Evolutionary conservation across 2,329 filamentous ascomycete species (phyloP), one percentile per base, ranked within the genome.

Genomic region (Anisogramma anomala): DNA sequence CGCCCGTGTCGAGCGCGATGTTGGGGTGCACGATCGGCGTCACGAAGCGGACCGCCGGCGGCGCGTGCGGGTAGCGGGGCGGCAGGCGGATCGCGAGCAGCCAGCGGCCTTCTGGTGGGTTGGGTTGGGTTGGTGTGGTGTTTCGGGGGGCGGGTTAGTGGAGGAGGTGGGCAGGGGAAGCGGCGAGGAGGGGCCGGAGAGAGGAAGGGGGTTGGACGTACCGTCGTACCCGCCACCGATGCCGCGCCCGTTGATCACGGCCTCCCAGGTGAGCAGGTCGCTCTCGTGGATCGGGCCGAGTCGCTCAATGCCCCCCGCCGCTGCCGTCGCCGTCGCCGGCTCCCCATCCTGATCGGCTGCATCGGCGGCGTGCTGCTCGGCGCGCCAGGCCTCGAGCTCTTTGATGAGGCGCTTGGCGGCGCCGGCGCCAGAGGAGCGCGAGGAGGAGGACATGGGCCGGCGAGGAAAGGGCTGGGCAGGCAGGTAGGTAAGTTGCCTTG

Each of bases 1-100:
- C 88, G 52, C 91, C 91, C 2, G 77, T 87, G 51, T 71, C 53
- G 48, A 74, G 67, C 39, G 68, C 67, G 23, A 77, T 77, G 62
- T 95, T 95, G 35, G 88, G 79, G 65, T 94, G 87, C 54, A 85
- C 83, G 50, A 93, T 77, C 48, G 78, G 77, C 26, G 87, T 98
- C n/a, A 71, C 65, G 66, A 98, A 98, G 43, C 64, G 69, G 50
- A 98, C 80, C 30, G 67, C 71, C 1, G 91, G 91, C 1, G 91
- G 82, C 1, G 73, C 63, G 43, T 83, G 71, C 3, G 91, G 91
- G 63, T 98, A 96, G 30, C 72, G 75, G 0, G 72, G 51, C 0
- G 91, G 88, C 53, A 96, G 74, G 37, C 67, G 58, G 60, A 98
- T 87, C 56, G 65, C 59, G 53, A 98, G 76, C 46, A 83, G 77